Percentiles rank a stretch among this genome's conserved stretches.
These are phyloP conservation scores for Phaeosphaeria sp. DNA, from an alignment of 2,329 filamentous ascomycete genomes.

Conservation along the genomic window DNA sequence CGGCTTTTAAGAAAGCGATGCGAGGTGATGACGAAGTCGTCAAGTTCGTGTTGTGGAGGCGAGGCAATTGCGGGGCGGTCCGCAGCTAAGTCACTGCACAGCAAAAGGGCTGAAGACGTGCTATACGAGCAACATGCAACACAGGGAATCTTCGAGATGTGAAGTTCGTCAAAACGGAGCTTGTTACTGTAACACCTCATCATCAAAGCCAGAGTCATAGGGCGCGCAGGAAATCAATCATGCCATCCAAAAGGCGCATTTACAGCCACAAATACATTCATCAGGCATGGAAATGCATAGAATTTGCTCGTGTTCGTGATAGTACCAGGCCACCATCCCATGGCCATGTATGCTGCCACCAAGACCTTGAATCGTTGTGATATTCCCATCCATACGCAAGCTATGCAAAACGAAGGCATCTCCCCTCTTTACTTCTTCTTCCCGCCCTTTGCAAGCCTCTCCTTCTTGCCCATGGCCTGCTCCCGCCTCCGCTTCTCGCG, in stretches of 20 bases:
- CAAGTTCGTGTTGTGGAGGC: constrained; percentile 20
- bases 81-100: constrained; percentile 1
- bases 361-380: not conserved
- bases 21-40: constrained; percentile 28
- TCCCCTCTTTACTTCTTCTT: constrained; percentile 46
- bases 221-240: constrained; percentile 1
- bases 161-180: not conserved
- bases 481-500: constrained; percentile 57
- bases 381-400: constrained; percentile 1
- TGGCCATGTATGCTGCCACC: not conserved
- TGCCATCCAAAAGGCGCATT: not conserved
- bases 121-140: constrained; percentile 13
- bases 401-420: constrained; percentile 7
- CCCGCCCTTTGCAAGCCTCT: constrained; percentile 47
- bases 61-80: constrained; percentile 17
- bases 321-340: not conserved
- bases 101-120: constrained; percentile 13
- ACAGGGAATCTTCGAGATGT: constrained; percentile 7
- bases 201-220: not conserved
- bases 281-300: not conserved
- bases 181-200: not conserved
- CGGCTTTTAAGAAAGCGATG: constrained; percentile 20
- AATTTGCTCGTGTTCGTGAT: not conserved
- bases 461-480: constrained; percentile 54
- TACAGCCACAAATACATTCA: not conserved